These are phyloP conservation scores for Kwoniella bestiolae DNA, from an alignment of 768 basidiomycete genomes.

Conservation along the genomic window DNA sequence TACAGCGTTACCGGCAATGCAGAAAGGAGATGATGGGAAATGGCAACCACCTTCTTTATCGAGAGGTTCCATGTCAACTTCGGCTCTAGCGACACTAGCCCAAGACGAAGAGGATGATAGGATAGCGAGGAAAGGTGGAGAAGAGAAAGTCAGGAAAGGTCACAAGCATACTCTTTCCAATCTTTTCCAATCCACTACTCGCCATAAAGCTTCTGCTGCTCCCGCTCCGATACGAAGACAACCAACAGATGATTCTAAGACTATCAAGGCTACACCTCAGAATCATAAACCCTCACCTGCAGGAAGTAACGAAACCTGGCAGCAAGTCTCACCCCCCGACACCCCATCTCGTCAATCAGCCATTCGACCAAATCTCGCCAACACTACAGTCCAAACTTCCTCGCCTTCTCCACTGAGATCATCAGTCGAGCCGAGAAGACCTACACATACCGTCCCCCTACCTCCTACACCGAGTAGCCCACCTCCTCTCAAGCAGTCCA, in stretches of 20 bases:
- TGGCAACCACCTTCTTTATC: slow-evolving; percentile 53
- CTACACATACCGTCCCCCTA: not conserved
- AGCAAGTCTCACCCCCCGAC: slow-evolving; percentile 1
- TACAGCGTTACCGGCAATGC: slow-evolving; percentile 35
- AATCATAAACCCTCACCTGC: not conserved
- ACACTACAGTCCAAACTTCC: not conserved
- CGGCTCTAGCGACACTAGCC: slow-evolving; percentile 25
- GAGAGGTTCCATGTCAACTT: slow-evolving; percentile 48
- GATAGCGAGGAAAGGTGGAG: slow-evolving; percentile 6
- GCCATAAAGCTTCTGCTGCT: not conserved
- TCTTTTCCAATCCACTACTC: slow-evolving; percentile 19
- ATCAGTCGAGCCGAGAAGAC: not conserved
- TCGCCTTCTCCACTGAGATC: not conserved
- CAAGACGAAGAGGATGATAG: slow-evolving; percentile 16
- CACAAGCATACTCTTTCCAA: slow-evolving; percentile 25
- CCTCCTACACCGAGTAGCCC: not conserved
- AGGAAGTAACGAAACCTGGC: not conserved
- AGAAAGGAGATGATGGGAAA: slow-evolving; percentile 43
- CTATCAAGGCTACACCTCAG: not conserved
- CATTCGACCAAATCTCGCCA: not conserved
- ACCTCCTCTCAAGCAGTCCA: slow-evolving; percentile 8
- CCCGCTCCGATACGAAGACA: not conserved
- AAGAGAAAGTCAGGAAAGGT: slow-evolving; percentile 3
- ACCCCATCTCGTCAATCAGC: not conserved
- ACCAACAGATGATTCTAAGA: not conserved